Evolutionary conservation across 1,284 basidiomycete species (phyloP).

Genomic region (Polyporus tsugae): DNA sequence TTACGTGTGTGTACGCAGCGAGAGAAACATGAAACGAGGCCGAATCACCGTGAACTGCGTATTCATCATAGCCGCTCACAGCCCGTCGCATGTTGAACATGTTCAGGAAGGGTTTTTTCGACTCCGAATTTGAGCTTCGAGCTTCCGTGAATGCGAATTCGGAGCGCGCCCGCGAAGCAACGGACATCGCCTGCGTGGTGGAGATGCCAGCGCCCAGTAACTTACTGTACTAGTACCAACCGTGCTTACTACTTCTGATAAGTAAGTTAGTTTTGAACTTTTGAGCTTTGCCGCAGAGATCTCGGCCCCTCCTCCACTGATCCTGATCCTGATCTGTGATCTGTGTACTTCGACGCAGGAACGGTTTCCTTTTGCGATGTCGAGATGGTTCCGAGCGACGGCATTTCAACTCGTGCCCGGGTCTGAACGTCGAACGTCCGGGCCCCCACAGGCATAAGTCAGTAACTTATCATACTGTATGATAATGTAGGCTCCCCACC

Average conservation of each 20-base stretch:
- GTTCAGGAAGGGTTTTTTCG: background rate
- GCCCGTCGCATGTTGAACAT: background rate
- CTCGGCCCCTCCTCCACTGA: too few species aligned
- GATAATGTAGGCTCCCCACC: too few species aligned
- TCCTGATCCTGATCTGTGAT: background rate
- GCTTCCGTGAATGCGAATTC: background rate
- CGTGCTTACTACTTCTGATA: too few species aligned
- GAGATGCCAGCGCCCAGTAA: too few species aligned
- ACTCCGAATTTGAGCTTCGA: background rate
- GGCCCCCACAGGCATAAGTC: too few species aligned
- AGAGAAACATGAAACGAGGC: background rate
- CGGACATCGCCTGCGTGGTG: background rate
- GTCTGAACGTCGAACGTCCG: too few species aligned
- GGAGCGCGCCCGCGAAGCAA: background rate
- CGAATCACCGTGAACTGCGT: background rate
- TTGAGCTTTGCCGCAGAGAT: too few species aligned
- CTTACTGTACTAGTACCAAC: too few species aligned
- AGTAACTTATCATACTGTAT: too few species aligned
- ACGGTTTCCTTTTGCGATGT: background rate
- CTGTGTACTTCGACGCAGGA: background rate
- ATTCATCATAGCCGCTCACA: background rate
- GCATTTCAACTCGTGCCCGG: background rate
- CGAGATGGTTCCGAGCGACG: background rate
- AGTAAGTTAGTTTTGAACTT: too few species aligned
- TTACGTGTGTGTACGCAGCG: background rate